Evolutionary conservation across 2,329 filamentous ascomycete genomes (phyloP).

Genomic region (Penicillium verrucosum): DNA sequence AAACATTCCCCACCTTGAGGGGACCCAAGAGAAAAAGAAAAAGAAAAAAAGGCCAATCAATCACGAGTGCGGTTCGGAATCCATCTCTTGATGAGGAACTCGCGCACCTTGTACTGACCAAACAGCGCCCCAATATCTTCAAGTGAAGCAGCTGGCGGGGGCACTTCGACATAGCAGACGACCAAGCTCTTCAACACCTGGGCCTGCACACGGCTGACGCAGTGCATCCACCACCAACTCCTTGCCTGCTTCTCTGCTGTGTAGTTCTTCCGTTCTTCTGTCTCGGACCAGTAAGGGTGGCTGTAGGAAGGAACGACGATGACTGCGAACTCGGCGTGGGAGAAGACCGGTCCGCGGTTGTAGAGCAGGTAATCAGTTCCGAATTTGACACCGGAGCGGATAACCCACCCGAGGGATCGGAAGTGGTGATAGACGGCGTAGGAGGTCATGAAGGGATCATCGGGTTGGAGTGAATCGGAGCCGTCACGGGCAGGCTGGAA

Average conservation of each 20-base stretch:
- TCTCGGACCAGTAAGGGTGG: conserved; percentile 65
- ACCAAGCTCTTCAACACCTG: conserved; percentile 90
- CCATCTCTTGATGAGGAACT: conserved; percentile 80
- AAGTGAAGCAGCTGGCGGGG: conserved; percentile 54
- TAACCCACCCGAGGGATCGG: conserved; percentile 90
- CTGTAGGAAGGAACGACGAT: conserved; percentile 79
- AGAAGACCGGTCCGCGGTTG: conserved; percentile 85
- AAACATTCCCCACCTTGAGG: neutral
- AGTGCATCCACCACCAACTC: conserved; percentile 64
- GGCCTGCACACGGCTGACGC: conserved; percentile 81
- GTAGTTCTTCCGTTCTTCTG: conserved; percentile 48
- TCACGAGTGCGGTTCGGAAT: conserved; percentile 73
- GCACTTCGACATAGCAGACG: conserved; percentile 86
- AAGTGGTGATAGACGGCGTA: conserved; percentile 96
- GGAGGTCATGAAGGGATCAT: conserved; percentile 79
- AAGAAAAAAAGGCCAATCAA: conserved; percentile 31
- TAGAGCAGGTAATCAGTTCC: conserved; percentile 94
- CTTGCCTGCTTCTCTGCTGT: conserved; percentile 48
- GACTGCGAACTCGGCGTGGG: conserved; percentile 89
- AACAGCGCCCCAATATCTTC: conserved; percentile 63
- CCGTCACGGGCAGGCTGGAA: conserved; percentile 60
- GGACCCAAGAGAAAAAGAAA: neutral
- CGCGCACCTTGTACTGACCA: conserved; percentile 69
- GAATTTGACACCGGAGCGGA: conserved; percentile 90
- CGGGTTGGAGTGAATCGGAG: conserved; percentile 56